Conservation (phyloP, 1,284 basidiomycete genomes). For the Gomphus sp. region DNA sequence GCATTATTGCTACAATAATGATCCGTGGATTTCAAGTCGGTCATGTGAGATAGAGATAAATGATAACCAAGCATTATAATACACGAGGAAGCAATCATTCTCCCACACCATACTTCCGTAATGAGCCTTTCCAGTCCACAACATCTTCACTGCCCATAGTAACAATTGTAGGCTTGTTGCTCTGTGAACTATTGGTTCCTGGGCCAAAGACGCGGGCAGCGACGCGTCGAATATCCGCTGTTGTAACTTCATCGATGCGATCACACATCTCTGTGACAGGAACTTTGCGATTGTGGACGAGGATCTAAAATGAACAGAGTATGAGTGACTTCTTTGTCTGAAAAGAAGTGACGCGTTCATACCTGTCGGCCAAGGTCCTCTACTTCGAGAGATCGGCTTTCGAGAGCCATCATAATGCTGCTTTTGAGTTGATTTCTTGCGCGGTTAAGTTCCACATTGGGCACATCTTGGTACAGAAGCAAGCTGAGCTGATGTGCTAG, state of each 20-base stretch:
- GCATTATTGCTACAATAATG: neutral
- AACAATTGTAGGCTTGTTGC: slow-evolving; percentile 59
- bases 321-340: neutral
- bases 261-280: slow-evolving; percentile 88
- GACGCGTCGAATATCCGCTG: slow-evolving; percentile 63
- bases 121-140: slow-evolving; percentile 46
- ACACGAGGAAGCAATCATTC: neutral
- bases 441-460: slow-evolving; percentile 63
- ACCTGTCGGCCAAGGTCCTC: slow-evolving; percentile 84
- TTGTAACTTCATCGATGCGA: slow-evolving; percentile 76
- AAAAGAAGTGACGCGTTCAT: slow-evolving; percentile 12
- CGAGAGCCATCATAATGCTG: slow-evolving; percentile 91
- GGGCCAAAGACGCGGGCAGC: slow-evolving; percentile 66
- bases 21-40: neutral
- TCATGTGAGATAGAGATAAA: neutral
- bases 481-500: slow-evolving; percentile 80
- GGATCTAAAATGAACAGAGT: slow-evolving; percentile 43
- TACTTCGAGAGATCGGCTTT: slow-evolving; percentile 85
- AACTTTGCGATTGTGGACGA: slow-evolving; percentile 87
- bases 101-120: slow-evolving; percentile 61
- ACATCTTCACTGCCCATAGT: slow-evolving; percentile 68
- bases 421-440: slow-evolving; percentile 97
- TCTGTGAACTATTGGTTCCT: slow-evolving; percentile 26
- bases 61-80: neutral
- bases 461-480: slow-evolving; percentile 59